Conservation (phyloP, 2,329 filamentous ascomycete species). For the Ophiocordyceps camponoti-saundersi region DNA sequence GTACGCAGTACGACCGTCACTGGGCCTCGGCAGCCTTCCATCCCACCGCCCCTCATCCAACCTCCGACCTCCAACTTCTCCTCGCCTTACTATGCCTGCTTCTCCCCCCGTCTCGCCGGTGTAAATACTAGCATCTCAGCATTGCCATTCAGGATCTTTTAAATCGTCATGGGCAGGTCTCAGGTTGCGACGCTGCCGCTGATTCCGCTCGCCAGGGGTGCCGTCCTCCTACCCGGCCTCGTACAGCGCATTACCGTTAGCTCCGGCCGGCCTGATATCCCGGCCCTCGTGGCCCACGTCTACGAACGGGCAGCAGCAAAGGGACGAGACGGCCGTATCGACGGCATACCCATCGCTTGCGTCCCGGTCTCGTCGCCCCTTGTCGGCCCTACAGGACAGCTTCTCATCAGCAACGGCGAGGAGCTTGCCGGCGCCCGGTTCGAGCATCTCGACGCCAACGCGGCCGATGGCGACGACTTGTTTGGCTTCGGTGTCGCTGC, state of each 20-base stretch:
- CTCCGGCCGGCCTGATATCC: constrained; percentile 67
- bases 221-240: constrained; percentile 72
- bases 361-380: constrained; percentile 67
- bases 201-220: constrained; percentile 64
- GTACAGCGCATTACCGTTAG: constrained; percentile 72
- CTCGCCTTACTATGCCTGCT: neutral
- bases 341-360: constrained; percentile 66
- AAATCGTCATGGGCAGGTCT: constrained; percentile 18
- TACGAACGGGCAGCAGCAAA: constrained; percentile 60
- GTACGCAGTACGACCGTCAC: neutral
- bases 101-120: neutral
- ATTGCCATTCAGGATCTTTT: neutral
- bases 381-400: constrained; percentile 57
- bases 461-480: constrained; percentile 52
- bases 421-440: constrained; percentile 25
- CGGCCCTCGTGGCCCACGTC: constrained; percentile 70
- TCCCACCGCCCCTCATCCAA: neutral
- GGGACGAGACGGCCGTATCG: constrained; percentile 44
- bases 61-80: neutral
- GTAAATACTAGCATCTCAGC: neutral
- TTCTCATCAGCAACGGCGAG: constrained; percentile 50
- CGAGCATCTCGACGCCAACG: constrained; percentile 36
- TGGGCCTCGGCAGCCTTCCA: neutral
- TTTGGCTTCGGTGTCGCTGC: constrained; percentile 71
- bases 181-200: constrained; percentile 45